Evolutionary conservation across 2,329 filamentous ascomycete genomes (phyloP).

Genomic region (Anthostomella pinea): DNA sequence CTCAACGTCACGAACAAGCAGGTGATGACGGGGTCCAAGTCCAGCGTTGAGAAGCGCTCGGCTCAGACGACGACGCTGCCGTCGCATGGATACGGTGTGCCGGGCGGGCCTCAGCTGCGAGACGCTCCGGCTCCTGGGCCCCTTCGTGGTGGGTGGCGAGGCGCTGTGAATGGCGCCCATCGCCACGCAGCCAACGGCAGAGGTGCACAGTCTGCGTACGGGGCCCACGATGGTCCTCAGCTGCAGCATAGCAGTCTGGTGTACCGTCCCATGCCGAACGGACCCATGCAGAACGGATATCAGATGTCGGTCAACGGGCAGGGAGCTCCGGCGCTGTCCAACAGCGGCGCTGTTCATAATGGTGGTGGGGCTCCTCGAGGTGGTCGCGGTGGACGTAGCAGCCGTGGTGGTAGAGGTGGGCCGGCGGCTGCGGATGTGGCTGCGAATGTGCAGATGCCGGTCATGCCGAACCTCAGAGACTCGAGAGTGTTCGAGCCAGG

Average conservation of each 20-base stretch:
- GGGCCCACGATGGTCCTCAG: slow-evolving; percentile 38
- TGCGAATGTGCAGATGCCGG: not conserved
- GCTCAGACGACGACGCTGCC: slow-evolving; percentile 41
- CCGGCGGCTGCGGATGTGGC: not conserved
- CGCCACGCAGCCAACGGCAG: slow-evolving; percentile 38
- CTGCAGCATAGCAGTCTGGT: slow-evolving; percentile 52
- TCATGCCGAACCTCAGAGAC: no score
- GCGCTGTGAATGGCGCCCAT: slow-evolving; percentile 48
- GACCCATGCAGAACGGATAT: slow-evolving; percentile 28
- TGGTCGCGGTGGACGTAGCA: slow-evolving; percentile 16
- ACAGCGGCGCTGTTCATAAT: slow-evolving; percentile 29
- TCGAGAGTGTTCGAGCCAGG: slow-evolving; percentile 4
- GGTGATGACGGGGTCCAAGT: slow-evolving; percentile 66
- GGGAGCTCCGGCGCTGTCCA: slow-evolving; percentile 18
- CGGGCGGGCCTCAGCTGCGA: slow-evolving; percentile 57
- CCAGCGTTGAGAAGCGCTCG: slow-evolving; percentile 52
- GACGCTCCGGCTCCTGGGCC: slow-evolving; percentile 55
- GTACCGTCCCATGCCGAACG: slow-evolving; percentile 41
- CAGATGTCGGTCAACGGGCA: slow-evolving; percentile 8
- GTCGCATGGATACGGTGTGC: slow-evolving; percentile 19
- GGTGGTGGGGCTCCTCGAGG: slow-evolving; percentile 20
- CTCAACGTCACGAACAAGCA: slow-evolving; percentile 84
- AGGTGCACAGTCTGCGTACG: slow-evolving; percentile 25
- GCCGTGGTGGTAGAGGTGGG: slow-evolving; percentile 19
- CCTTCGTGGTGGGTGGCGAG: slow-evolving; percentile 56